Conservation (phyloP, 169 alveolate genomes). For the Plasmodium vivax region DNA sequence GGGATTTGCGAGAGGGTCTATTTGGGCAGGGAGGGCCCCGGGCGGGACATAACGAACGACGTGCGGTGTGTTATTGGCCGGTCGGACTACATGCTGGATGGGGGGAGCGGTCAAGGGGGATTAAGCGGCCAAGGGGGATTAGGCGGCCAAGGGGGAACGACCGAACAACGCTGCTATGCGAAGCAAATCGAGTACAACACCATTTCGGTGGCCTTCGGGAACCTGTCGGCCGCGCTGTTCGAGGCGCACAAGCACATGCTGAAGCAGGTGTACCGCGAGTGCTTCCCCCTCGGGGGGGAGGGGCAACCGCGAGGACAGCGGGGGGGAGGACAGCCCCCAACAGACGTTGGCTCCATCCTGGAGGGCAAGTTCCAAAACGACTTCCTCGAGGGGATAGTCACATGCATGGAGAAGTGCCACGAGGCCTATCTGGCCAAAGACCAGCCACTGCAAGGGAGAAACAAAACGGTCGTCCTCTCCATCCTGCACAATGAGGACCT, state of each 20-base stretch:
- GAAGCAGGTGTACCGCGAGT: constrained; percentile 43
- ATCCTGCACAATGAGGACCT: constrained; percentile 16
- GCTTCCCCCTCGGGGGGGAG: constrained; percentile 10
- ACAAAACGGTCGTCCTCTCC: neutral
- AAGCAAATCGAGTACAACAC: constrained; percentile 72
- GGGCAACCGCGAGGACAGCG: neutral
- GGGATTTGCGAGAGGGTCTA: constrained; percentile 45
- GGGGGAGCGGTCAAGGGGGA: neutral
- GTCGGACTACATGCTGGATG: constrained; percentile 51
- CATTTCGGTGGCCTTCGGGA: constrained; percentile 68
- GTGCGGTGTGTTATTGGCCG: constrained; percentile 68
- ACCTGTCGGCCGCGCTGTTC: constrained; percentile 26
- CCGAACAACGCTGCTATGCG: neutral
- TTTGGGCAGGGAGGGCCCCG: neutral
- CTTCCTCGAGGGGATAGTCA: constrained; percentile 32
- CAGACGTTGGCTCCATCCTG: constrained; percentile 8
- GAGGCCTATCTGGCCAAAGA: neutral
- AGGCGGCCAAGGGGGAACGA: neutral
- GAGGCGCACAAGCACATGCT: constrained; percentile 58
- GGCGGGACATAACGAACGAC: constrained; percentile 42
- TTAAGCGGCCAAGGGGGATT: neutral
- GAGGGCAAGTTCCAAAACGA: constrained; percentile 40
- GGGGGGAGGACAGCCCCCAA: neutral
- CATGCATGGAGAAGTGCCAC: constrained; percentile 28
- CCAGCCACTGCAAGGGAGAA: neutral